Evolutionary conservation across 2,329 filamentous ascomycete genomes (phyloP), one percentile per base, ranked within the genome.

Genomic region (Monosporascus sp.): DNA sequence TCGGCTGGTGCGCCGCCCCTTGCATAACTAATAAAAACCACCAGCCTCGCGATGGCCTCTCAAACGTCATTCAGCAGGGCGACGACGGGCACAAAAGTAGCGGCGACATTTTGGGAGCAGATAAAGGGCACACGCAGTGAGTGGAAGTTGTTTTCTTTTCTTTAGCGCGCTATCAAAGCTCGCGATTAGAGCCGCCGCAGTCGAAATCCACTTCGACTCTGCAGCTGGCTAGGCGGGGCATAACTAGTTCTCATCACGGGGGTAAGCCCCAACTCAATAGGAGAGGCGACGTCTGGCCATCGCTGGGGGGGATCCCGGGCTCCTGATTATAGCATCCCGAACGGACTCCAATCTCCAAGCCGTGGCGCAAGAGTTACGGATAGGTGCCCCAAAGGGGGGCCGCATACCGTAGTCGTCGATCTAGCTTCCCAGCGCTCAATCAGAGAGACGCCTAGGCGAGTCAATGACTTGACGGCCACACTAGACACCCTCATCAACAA

Each of bases 401-500:
- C 0, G 58, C 61, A 63, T 26, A 56, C 62, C 5, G 52, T 73
- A 5, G 41, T 65, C 37, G 44, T 75, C 5, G 69, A 75, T 53
- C 60, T 75, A 14, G 59, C 57, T 11, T 72, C 65, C 2, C 60
- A 68, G 31, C 43, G 52, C 0, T 64, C 61, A 5, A 61, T 73
- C 2, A 66, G 67, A 0, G 54, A 61, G n/a, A 68, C 71, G 2
- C 69, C 70, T 3, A 51, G 53, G 2, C 53, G 63, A 48, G 61
- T 75, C 41, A 63, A 66, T 40, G 44, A 38, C 38, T 46, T 5
- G 61, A 67, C 43, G 53, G 68, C 26, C 59, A 64, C 17, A 54
- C 57, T 76, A 43, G 71, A 75, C 56, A 62, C 76, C 2, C 57
- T 76, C 3, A 67, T 77, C 52, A 73, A 75, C 61, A 76, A 73